Percentiles rank a stretch among this genome's conserved stretches.
phyloP scores from a whole-genome alignment of 2,329 filamentous ascomycete species.

The Colletotrichum somersetense region DNA sequence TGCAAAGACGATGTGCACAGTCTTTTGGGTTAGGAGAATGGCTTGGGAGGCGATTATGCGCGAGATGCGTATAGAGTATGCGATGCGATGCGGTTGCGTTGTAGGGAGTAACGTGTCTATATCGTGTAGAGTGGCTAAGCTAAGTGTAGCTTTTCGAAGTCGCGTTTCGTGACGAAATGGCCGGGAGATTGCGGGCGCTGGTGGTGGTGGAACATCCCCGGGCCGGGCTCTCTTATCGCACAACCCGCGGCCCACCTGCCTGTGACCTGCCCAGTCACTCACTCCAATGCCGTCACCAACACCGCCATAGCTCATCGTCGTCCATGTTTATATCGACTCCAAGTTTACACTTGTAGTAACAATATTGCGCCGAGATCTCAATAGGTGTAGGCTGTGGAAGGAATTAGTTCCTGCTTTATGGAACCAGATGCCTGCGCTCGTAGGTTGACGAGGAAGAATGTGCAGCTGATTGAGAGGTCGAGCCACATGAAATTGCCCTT shows the following conservation, averaged over 20 bases:
- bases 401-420: not conserved
- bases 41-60: constrained; percentile 3
- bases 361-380: not conserved
- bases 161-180: constrained; percentile 39
- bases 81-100: constrained; percentile 22
- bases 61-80: constrained; percentile 16
- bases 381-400: not conserved
- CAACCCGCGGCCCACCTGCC: no score
- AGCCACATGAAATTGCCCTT: no score
- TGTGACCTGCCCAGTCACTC: not conserved
- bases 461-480: no score
- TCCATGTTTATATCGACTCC: not conserved
- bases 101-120: constrained; percentile 25
- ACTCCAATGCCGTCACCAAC: constrained; percentile 17
- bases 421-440: not conserved
- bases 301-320: not conserved
- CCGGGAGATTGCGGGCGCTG: constrained; percentile 39
- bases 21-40: constrained; percentile 46
- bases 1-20: constrained; percentile 67
- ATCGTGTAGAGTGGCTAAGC: constrained; percentile 20
- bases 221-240: constrained; percentile 33
- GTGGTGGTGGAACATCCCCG: constrained; percentile 31
- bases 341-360: not conserved
- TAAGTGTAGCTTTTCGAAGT: constrained; percentile 29
- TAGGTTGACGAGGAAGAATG: no score